Evolutionary conservation across 1,284 basidiomycete species (phyloP).

Genomic region (Moniliella sp.): DNA sequence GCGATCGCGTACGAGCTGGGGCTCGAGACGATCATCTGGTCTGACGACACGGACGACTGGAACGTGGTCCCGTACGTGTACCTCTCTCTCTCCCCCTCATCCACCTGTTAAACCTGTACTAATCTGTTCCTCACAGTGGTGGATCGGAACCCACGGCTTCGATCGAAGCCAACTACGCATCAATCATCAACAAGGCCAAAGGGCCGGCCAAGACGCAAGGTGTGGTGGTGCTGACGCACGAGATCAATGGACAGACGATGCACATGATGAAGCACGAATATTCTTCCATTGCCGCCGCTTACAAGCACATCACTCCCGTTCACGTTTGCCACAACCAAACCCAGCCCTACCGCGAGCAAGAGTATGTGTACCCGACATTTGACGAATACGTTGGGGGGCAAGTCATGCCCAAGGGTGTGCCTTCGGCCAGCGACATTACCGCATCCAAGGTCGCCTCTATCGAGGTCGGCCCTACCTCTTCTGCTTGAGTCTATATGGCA

Average conservation of each 20-base stretch:
- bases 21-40: conserved; percentile 39
- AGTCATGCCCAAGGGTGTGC: conserved; percentile 12
- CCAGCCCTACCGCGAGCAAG: too few species aligned
- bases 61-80: too few species aligned
- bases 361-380: conserved; percentile 8
- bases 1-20: conserved; percentile 38
- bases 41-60: too few species aligned
- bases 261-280: conserved; percentile 20
- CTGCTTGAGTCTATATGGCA: too few species aligned
- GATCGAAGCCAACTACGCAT: conserved; percentile 38
- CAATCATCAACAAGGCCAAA: too few species aligned
- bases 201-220: too few species aligned
- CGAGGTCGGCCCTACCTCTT: too few species aligned
- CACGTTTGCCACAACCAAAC: conserved; percentile 26
- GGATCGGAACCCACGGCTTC: conserved; percentile 23
- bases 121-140: conserved; percentile 25
- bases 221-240: conserved; percentile 30
- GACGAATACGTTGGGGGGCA: conserved; percentile 5
- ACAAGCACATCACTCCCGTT: conserved; percentile 27
- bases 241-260: conserved; percentile 30
- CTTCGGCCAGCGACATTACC: too few species aligned
- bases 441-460: too few species aligned
- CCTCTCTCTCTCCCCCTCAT: too few species aligned
- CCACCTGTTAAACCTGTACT: conserved; percentile 36
- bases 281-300: conserved; percentile 14